Evolutionary conservation across 192 early-diverging fungal genomes (phyloP).

Genomic region (Rhizoclosmatium globosum): DNA sequence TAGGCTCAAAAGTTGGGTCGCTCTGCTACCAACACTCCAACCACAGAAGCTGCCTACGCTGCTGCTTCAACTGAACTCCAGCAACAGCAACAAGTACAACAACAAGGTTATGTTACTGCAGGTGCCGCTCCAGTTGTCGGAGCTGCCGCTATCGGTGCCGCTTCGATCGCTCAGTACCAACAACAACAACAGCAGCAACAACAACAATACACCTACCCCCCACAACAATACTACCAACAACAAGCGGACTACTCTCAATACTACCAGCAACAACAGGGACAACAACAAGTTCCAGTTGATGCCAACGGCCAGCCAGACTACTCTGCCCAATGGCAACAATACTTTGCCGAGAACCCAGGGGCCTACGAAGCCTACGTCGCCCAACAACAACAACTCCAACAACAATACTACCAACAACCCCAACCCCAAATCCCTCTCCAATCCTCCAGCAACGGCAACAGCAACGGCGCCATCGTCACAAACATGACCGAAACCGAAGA

Average conservation of each 20-base stretch:
- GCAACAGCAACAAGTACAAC: slow-evolving; percentile 14
- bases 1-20: background rate
- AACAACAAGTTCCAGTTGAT: background rate
- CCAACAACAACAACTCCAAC: slow-evolving; percentile 6
- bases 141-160: background rate
- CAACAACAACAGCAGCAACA: slow-evolving; percentile 19
- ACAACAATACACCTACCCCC: background rate
- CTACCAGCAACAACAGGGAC: background rate
- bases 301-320: slow-evolving; percentile 21
- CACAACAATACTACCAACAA: background rate
- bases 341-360: slow-evolving; percentile 35
- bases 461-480: too few relatives aligned
- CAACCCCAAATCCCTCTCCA: too few relatives aligned
- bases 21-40: background rate
- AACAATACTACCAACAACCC: background rate
- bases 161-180: background rate
- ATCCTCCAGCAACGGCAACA: too few relatives aligned
- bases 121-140: background rate
- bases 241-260: background rate
- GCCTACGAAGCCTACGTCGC: slow-evolving; percentile 24
- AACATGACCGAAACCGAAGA: too few relatives aligned
- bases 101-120: background rate
- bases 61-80: background rate
- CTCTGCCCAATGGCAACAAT: slow-evolving; percentile 33
- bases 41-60: background rate